Evolutionary conservation across 1,139 yeast genomes (phyloP).

Genomic region (Hemisphaericaspora xylanilytica): DNA sequence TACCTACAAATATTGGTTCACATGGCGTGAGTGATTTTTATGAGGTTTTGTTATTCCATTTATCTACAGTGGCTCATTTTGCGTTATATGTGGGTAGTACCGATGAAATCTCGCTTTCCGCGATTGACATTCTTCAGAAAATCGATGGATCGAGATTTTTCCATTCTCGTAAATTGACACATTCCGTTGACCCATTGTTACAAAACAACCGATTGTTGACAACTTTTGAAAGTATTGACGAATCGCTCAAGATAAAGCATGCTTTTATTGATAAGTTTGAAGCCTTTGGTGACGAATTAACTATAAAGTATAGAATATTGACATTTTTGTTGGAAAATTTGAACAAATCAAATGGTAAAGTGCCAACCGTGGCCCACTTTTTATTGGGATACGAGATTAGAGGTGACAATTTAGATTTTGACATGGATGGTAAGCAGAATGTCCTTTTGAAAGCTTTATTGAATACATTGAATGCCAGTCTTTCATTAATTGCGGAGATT

Average conservation of each 20-base stretch:
- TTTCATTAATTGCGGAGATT: conserved; percentile 39
- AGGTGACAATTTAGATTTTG: conserved; percentile 30
- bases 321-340: conserved; percentile 57
- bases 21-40: conserved; percentile 64
- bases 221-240: conserved; percentile 71
- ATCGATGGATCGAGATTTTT: conserved; percentile 54
- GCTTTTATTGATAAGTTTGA: conserved; percentile 74
- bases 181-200: conserved; percentile 37
- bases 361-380: conserved; percentile 66
- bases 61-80: conserved; percentile 67
- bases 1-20: conserved; percentile 54
- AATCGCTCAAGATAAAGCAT: conserved; percentile 63
- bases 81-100: conserved; percentile 67
- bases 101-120: conserved; percentile 48
- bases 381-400: conserved; percentile 62
- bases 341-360: conserved; percentile 32
- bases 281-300: conserved; percentile 34
- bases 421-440: conserved; percentile 18
- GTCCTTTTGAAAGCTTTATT: conserved; percentile 60
- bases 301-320: conserved; percentile 56
- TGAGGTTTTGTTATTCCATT: conserved; percentile 67
- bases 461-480: conserved; percentile 45
- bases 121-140: conserved; percentile 54
- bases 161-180: conserved; percentile 25
- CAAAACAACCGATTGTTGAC: conserved; percentile 67